These are phyloP conservation scores for Pseudocercospora pini-densiflorae DNA, from an alignment of 2,329 filamentous ascomycete species.

Conservation along the genomic window DNA sequence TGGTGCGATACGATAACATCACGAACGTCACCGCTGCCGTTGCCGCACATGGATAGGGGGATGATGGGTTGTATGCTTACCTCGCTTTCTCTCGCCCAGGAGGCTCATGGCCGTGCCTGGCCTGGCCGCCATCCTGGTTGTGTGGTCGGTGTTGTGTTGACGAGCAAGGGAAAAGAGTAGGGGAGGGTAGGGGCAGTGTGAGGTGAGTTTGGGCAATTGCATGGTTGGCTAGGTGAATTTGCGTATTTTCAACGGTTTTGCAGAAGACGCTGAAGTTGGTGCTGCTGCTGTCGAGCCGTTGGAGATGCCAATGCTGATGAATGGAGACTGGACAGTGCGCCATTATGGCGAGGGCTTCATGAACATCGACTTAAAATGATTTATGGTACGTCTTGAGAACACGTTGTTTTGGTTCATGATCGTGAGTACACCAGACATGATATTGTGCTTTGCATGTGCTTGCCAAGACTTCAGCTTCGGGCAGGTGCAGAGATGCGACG, in stretches of 20 bases:
- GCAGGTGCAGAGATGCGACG: background rate
- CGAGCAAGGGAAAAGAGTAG: conserved; percentile 3
- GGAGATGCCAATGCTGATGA: background rate
- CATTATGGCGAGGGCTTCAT: background rate
- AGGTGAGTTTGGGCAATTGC: background rate
- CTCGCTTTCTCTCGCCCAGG: background rate
- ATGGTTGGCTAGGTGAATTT: background rate
- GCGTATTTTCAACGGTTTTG: background rate
- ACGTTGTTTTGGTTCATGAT: background rate
- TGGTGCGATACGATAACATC: background rate
- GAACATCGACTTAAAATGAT: background rate
- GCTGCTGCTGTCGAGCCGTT: background rate
- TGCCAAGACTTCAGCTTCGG: background rate
- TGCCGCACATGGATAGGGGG: background rate
- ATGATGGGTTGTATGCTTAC: background rate
- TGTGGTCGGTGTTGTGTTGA: background rate
- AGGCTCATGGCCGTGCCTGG: conserved; percentile 6
- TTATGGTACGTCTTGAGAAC: background rate
- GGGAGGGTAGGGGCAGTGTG: background rate
- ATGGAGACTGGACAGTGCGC: background rate
- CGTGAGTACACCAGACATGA: background rate
- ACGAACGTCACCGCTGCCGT: background rate
- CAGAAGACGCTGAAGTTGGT: background rate
- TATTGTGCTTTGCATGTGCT: background rate
- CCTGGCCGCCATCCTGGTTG: conserved; percentile 1